Evolutionary conservation across 345 rosid genomes (phyloP), one percentile per base, ranked within the genome.

Genomic region (Populus tremula): DNA sequence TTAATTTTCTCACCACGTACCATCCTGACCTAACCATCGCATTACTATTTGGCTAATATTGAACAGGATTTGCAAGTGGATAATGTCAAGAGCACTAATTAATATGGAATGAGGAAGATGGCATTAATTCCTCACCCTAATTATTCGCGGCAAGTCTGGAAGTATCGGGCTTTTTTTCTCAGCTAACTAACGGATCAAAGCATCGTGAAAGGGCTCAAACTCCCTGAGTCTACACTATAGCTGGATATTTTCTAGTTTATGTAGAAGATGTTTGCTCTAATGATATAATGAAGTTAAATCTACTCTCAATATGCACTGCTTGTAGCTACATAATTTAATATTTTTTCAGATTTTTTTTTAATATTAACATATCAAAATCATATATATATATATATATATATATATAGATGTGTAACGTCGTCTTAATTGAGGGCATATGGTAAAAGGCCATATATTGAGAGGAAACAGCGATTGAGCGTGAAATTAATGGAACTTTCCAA

Each of bases 401-500:
- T 33, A 33, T 33, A 4, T 4, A 33, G 36, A 33, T 33, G 36
- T 33, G 36, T 33, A 33, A 33, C 36, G 36, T 33, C 36, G 5
- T 4, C 36, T 33, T 33, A 33, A 4, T 4, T 33, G 36, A 33
- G 36, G 4, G 5, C 36, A 33, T 33, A 33, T 33, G 36, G 36
- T 33, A 33, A 33, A 3, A 33, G 36, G 5, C 36, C 5, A 33
- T 33, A 3, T 33, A 4, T 33, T 4, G 35, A 4, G 36, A 33
- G 36, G 36, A 33, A 33, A 33, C 5, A 33, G 69, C 63, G 16
- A 59, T 59, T 23, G 64, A 76, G n/a, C 41, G 10, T 50, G 70
- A 74, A 70, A 27, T 27, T 27, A 27, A 77, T 74, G 49, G 80
- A 84, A 78, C 78, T 72, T 82, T 74, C 82, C 70, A 82, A 75